Percentiles rank a stretch among this genome's conserved stretches.
phyloP scores from a whole-genome alignment of 1,284 basidiomycete genomes.

The Sporisorium reilianum region DNA sequence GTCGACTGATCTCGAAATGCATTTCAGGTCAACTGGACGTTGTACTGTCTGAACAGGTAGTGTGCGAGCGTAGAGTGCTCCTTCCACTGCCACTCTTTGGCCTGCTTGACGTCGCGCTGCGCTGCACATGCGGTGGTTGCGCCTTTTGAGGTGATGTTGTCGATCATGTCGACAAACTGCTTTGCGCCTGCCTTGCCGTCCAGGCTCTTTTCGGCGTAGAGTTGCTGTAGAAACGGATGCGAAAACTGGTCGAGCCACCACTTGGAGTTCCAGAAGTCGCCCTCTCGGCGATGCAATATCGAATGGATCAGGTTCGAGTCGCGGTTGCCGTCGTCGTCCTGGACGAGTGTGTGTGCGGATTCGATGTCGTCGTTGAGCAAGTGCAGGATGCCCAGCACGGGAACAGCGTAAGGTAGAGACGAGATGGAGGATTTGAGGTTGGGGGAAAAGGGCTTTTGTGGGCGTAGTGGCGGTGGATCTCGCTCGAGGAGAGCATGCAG shows the following conservation, averaged over 20 bases:
- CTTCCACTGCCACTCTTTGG: constrained; percentile 47
- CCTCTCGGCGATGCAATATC: constrained; percentile 54
- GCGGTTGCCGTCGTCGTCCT: constrained; percentile 44
- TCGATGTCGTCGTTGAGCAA: constrained; percentile 57
- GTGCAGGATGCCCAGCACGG: constrained; percentile 38
- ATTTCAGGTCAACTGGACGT: constrained; percentile 6
- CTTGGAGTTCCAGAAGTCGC: constrained; percentile 59
- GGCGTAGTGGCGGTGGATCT: constrained; percentile 29
- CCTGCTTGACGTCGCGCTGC: constrained; percentile 26
- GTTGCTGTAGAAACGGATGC: constrained; percentile 26
- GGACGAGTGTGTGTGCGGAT: constrained; percentile 46
- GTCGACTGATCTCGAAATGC: not conserved
- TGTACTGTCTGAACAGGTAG: constrained; percentile 25
- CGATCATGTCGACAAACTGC: constrained; percentile 50
- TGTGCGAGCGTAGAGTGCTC: constrained; percentile 24
- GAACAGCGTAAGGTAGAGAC: constrained; percentile 3
- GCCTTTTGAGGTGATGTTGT: constrained; percentile 38
- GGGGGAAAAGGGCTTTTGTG: constrained; percentile 27
- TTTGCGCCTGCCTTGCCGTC: constrained; percentile 36
- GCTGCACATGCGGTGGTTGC: constrained; percentile 49
- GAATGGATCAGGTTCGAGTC: constrained; percentile 51
- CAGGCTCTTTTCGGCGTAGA: constrained; percentile 21
- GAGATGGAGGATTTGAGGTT: constrained; percentile 27
- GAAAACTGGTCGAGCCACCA: constrained; percentile 53
- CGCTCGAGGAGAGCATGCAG: constrained; percentile 17